Conservation (phyloP, 495 filamentous ascomycete species). For the Hypomontagnella monticulosa region DNA sequence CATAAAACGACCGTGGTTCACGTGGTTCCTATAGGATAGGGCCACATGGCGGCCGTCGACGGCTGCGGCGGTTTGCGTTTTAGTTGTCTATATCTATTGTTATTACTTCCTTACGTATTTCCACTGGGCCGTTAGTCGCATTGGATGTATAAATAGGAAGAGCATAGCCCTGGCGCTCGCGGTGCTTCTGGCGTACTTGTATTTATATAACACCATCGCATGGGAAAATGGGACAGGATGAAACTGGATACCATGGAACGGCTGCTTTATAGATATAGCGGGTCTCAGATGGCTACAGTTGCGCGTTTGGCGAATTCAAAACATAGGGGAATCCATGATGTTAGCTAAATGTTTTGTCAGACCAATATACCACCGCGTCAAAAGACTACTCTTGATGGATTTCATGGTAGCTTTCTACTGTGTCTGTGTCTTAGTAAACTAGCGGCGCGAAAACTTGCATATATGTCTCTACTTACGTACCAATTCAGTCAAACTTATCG, state of each 20-base stretch:
- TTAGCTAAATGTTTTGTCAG: not conserved
- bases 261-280: constrained; percentile 22
- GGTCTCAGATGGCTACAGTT: constrained; percentile 8
- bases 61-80: constrained; percentile 6
- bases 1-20: constrained; percentile 40
- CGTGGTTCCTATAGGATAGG: constrained; percentile 33
- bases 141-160: constrained; percentile 24
- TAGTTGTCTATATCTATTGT: constrained; percentile 27
- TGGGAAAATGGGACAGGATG: constrained; percentile 23
- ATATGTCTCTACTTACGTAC: too few relatives aligned
- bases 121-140: constrained; percentile 9
- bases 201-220: constrained; percentile 37
- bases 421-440: too few relatives aligned
- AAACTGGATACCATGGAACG: constrained; percentile 37
- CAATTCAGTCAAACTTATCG: too few relatives aligned
- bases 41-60: not conserved
- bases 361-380: too few relatives aligned
- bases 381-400: too few relatives aligned
- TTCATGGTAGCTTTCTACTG: too few relatives aligned
- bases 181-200: constrained; percentile 38
- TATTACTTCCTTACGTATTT: constrained; percentile 21
- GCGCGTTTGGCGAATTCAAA: constrained; percentile 12
- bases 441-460: too few relatives aligned
- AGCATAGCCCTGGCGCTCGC: constrained; percentile 40
- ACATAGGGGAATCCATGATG: not conserved